Base-by-base conservation (phyloP, 169 alveolate genomes). In the Plasmodium sp. region DNA sequence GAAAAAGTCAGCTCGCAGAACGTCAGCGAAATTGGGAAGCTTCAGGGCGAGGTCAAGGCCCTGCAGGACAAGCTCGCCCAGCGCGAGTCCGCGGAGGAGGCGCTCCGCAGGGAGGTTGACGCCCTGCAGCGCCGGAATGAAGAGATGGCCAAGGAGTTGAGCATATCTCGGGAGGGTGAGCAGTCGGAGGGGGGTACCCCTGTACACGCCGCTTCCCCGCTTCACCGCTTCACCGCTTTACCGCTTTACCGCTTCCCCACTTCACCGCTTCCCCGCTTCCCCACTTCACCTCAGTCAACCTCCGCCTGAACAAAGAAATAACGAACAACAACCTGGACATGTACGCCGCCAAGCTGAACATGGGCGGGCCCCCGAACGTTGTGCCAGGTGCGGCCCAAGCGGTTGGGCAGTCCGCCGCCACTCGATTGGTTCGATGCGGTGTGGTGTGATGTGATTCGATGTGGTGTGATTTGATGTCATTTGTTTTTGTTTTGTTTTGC, bases 111-210 rank as follows among this genome's bases (percentile, higher is more conserved):
- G 16, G 94, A 90, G 16, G 31, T 80, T 12, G 91, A 90, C 14
- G 71, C n/a, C 2, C 18, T 80, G 56, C 62, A 90, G 36, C 39
- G 83, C 54, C 82, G 74, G 31, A 80, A 90, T 74, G 94, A 90
- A 1, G 94, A 90, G 31, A 22, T 90, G 16, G 75, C 77, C 9
- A 90, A 90, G 73, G 94, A 90, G 81, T 51, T 90, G 41, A 90
- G 54, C 83, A 90, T 90, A 90, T 90, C 94, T 12, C 75, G 94
- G n/a, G 94, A 90, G 33, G 94, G 94, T 90, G 41, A 54, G 45
- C 9, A 16, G 2, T 22, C 0, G 4, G 16, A 3, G 22, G 0
- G 2, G 22, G 22, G 1, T 39, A 5, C 45, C 7, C 5, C 7
- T 39, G 45, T 39, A 39, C 45, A 39, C 4, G 9, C 5, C 45